Evolutionary conservation across 2,329 filamentous ascomycete genomes (phyloP).

Genomic region (Botrytis elliptica): DNA sequence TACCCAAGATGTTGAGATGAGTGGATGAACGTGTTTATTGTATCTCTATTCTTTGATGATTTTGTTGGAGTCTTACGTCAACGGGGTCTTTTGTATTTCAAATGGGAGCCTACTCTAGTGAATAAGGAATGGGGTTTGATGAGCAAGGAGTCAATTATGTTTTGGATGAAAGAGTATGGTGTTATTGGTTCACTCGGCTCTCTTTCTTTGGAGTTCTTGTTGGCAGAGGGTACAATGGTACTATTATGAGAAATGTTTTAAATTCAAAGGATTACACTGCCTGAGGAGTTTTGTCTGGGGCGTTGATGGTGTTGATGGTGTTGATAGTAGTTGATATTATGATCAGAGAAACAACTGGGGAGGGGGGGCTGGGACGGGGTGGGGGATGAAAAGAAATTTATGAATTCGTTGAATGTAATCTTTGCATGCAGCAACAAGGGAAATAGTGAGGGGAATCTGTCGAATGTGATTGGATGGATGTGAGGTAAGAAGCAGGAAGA

Average conservation of each 20-base stretch:
- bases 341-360: background rate
- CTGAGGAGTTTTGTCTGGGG: background rate
- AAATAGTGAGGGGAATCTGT: background rate
- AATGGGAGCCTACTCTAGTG: background rate
- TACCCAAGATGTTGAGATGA: constrained; percentile 51
- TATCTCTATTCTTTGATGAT: background rate
- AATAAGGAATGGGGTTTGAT: background rate
- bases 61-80: background rate
- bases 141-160: constrained; percentile 3
- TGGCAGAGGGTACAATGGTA: background rate
- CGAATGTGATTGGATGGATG: background rate
- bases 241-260: background rate
- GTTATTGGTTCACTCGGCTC: no score
- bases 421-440: background rate
- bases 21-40: constrained; percentile 22
- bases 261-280: background rate
- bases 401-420: background rate
- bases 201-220: background rate
- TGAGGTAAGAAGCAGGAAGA: background rate
- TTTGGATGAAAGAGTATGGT: constrained; percentile 1
- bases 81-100: background rate
- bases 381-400: background rate
- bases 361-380: background rate
- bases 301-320: background rate
- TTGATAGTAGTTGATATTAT: background rate